Percentiles rank a stretch among this genome's conserved stretches.
phyloP scores from a whole-genome alignment of 768 basidiomycete genomes.

The Lyophyllum semitale region DNA sequence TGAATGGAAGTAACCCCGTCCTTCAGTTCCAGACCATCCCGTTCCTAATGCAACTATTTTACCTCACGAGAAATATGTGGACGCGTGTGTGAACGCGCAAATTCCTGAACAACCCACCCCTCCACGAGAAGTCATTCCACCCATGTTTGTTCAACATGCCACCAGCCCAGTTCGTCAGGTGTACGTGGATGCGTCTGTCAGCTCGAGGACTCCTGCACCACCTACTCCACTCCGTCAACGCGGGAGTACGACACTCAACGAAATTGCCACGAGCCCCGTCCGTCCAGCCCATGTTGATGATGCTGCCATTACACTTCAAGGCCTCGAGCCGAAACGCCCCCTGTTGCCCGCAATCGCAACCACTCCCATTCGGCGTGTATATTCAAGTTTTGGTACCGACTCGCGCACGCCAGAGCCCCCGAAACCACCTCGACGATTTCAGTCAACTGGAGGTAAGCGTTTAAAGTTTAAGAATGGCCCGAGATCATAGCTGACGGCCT shows the following conservation, averaged over 20 bases:
- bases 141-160: background rate
- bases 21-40: background rate
- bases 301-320: background rate
- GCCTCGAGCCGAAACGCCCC: background rate
- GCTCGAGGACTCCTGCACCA: background rate
- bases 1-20: background rate
- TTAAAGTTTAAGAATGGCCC: background rate
- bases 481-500: background rate
- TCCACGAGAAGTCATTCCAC: background rate
- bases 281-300: slow-evolving; percentile 1
- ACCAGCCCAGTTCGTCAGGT: background rate
- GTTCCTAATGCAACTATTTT: background rate
- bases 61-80: background rate
- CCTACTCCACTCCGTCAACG: background rate
- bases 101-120: background rate
- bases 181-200: background rate
- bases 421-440: background rate
- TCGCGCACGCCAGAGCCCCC: slow-evolving; percentile 1
- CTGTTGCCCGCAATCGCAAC: background rate
- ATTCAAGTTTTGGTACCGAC: background rate
- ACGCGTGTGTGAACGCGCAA: background rate
- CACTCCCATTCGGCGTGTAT: slow-evolving; percentile 2
- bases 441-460: background rate
- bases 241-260: background rate
- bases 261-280: background rate